A percentile compares a stretch with the other conserved stretches of the same genome.
Evolutionary conservation across 345 rosid genomes (phyloP).

Genomic region (Pistacia integerrima): DNA sequence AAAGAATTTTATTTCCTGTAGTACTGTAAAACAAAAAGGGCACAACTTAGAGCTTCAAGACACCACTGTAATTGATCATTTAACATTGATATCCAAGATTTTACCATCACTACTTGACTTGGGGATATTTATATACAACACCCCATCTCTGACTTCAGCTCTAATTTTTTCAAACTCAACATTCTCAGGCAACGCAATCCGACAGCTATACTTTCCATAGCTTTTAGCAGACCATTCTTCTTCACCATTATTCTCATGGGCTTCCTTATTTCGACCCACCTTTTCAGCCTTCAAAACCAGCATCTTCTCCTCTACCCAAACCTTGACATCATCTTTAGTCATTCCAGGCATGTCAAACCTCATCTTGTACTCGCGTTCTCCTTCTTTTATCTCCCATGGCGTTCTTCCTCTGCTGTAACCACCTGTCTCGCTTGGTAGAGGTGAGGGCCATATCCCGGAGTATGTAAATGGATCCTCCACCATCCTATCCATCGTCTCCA

Average conservation of each 20-base stretch:
- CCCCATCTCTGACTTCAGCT: slow-evolving; percentile 72
- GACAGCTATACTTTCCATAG: slow-evolving; percentile 52
- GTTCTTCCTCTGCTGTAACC: slow-evolving; percentile 56
- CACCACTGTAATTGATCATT: slow-evolving; percentile 1
- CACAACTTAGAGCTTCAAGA: neutral
- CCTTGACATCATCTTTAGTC: slow-evolving; percentile 63
- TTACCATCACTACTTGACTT: slow-evolving; percentile 33
- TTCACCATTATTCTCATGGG: slow-evolving; percentile 11
- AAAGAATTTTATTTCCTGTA: neutral
- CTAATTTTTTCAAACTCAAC: slow-evolving; percentile 56
- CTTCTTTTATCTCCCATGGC: slow-evolving; percentile 71
- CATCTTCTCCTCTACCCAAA: slow-evolving; percentile 68
- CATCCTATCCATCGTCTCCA: slow-evolving; percentile 68
- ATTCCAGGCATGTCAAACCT: slow-evolving; percentile 81
- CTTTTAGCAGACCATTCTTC: slow-evolving; percentile 60
- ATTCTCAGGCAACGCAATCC: slow-evolving; percentile 71
- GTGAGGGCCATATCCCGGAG: slow-evolving; percentile 36
- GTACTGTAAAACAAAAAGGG: neutral
- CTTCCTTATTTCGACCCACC: slow-evolving; percentile 20
- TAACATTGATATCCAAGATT: slow-evolving; percentile 39
- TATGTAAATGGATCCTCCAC: slow-evolving; percentile 50
- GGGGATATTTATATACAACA: slow-evolving; percentile 52
- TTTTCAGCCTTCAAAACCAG: slow-evolving; percentile 61
- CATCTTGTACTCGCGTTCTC: slow-evolving; percentile 51
- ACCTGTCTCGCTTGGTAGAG: slow-evolving; percentile 19